These are phyloP conservation scores for Calocybe gangraenosa DNA, from an alignment of 768 basidiomycete genomes.

Conservation along the genomic window DNA sequence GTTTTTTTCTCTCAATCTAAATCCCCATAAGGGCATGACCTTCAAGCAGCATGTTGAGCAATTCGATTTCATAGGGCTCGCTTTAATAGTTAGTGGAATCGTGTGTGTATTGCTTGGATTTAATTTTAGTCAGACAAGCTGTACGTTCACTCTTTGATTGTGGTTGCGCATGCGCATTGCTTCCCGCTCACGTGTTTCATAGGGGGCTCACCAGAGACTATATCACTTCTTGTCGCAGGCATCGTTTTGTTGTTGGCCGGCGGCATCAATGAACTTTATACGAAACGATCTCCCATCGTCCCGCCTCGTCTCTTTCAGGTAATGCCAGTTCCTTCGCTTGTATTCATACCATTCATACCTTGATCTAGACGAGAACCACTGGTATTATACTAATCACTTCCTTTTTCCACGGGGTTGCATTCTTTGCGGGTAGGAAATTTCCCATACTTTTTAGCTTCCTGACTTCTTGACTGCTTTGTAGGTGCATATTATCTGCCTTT, in stretches of 20 bases:
- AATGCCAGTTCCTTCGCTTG: conserved; percentile 5
- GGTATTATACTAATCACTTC: conserved; percentile 49
- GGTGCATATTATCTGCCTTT: conserved; percentile 69
- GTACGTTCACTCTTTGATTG: conserved; percentile 33
- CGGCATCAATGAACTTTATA: conserved; percentile 55
- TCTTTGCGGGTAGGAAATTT: conserved; percentile 44
- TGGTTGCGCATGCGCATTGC: not conserved
- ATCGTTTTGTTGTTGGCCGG: conserved; percentile 45
- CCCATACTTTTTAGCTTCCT: not conserved
- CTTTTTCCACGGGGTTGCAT: conserved; percentile 62
- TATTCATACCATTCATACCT: not conserved
- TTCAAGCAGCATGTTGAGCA: conserved; percentile 54
- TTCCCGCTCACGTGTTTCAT: not conserved
- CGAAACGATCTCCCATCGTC: conserved; percentile 63
- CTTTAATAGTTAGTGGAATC: conserved; percentile 60
- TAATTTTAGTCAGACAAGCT: conserved; percentile 62
- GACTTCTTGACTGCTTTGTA: conserved; percentile 8
- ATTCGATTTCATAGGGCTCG: conserved; percentile 71
- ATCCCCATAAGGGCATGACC: conserved; percentile 60
- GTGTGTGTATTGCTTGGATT: conserved; percentile 70
- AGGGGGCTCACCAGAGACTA: conserved; percentile 62
- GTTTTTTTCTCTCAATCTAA: conserved; percentile 76
- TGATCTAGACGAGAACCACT: conserved; percentile 65
- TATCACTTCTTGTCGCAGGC: conserved; percentile 60
- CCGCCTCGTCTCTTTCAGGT: conserved; percentile 76